A percentile compares a stretch with the other conserved stretches of the same genome.
These are phyloP conservation scores for Pythium periplocum DNA, from an alignment of 352 stramenopile genomes.

Conservation along the genomic window DNA sequence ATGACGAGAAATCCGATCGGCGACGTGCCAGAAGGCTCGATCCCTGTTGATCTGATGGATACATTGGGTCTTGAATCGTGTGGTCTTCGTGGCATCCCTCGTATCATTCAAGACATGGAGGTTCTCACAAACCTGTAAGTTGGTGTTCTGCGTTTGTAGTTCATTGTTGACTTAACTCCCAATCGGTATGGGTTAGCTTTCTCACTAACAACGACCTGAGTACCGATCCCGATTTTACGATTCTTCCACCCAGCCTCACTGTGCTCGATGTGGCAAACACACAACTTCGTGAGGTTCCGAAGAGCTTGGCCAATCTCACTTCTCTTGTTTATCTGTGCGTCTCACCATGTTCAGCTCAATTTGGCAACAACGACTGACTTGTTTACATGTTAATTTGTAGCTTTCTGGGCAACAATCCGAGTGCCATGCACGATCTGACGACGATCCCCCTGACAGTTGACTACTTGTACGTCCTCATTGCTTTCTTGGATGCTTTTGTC, in stretches of 20 bases:
- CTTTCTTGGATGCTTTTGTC: background rate
- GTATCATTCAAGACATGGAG: background rate
- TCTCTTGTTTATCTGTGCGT: background rate
- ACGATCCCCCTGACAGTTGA: background rate
- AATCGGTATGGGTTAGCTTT: background rate
- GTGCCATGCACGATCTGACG: background rate
- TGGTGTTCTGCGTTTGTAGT: background rate
- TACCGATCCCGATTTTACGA: slow-evolving; percentile 1
- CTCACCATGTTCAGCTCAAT: background rate
- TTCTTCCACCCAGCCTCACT: background rate
- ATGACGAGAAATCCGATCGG: too few species aligned
- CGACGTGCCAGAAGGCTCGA: too few species aligned
- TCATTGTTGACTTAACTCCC: background rate
- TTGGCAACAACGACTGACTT: background rate
- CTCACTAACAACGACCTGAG: slow-evolving; percentile 8
- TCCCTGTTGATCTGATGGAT: background rate
- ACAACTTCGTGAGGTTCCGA: slow-evolving; percentile 3
- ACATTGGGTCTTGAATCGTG: background rate
- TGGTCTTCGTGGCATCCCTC: background rate
- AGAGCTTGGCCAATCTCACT: background rate
- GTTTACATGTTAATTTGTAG: background rate
- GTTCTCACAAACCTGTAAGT: background rate
- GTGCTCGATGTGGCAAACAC: background rate
- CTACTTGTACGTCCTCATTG: background rate
- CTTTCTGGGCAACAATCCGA: background rate